Conservation (phyloP, 805 yeast species). For the Candida ascalaphidarum region DNA sequence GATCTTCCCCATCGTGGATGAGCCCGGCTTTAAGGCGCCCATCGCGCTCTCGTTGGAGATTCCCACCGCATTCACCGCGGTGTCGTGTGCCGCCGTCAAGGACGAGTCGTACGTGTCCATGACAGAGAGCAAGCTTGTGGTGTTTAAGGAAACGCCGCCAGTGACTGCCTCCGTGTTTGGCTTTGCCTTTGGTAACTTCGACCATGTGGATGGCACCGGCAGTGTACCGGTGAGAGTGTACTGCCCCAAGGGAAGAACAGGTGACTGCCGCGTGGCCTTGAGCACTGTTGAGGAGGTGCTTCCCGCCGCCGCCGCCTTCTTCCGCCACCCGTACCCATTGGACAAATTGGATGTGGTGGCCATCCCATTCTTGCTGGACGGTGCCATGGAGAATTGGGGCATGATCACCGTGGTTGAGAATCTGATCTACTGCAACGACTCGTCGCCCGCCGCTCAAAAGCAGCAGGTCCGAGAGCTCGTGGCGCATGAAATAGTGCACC, state of each 20-base stretch:
- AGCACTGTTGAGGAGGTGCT: constrained; percentile 38
- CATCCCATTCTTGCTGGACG: constrained; percentile 64
- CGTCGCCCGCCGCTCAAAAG: constrained; percentile 13
- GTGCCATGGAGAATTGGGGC: constrained; percentile 80
- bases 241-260: constrained; percentile 45
- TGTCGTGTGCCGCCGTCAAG: constrained; percentile 39
- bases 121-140: constrained; percentile 5
- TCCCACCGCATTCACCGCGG: constrained; percentile 34
- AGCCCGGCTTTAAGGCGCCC: constrained; percentile 44
- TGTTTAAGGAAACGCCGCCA: constrained; percentile 46
- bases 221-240: constrained; percentile 41
- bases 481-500: constrained; percentile 70
- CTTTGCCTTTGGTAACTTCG: constrained; percentile 62
- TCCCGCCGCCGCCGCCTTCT: constrained; percentile 37
- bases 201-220: constrained; percentile 27
- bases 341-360: constrained; percentile 60
- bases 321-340: constrained; percentile 45
- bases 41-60: constrained; percentile 44
- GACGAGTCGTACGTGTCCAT: constrained; percentile 7
- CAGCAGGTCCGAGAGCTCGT: constrained; percentile 43
- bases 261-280: constrained; percentile 42
- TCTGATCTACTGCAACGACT: constrained; percentile 26
- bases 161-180: constrained; percentile 61
- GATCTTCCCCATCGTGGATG: constrained; percentile 67
- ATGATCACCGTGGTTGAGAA: constrained; percentile 51